Conservation (phyloP, 768 basidiomycete species). For the Pulveroboletus ravenelii region DNA sequence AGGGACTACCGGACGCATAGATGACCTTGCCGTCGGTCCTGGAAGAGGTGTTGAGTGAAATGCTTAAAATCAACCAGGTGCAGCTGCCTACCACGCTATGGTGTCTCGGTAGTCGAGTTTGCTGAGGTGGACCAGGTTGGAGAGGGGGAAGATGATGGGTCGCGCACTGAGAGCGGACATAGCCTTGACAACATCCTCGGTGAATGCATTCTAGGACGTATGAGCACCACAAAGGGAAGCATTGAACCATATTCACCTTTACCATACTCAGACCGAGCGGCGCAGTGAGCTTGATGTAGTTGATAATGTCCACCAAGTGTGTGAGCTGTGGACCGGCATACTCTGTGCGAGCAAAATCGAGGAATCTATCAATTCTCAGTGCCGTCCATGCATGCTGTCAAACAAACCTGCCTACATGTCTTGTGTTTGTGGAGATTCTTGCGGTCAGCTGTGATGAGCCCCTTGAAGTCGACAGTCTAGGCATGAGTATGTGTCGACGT, state of each 20-base stretch:
- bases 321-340: slow-evolving; percentile 60
- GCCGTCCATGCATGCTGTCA: neutral
- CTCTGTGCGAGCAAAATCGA: slow-evolving; percentile 70
- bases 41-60: neutral
- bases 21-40: slow-evolving; percentile 64
- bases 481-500: slow-evolving; percentile 5
- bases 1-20: slow-evolving; percentile 73
- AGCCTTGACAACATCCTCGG: slow-evolving; percentile 51
- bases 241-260: slow-evolving; percentile 21
- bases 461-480: slow-evolving; percentile 76
- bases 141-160: slow-evolving; percentile 81
- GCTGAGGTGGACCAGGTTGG: slow-evolving; percentile 61
- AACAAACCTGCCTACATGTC: slow-evolving; percentile 41
- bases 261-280: slow-evolving; percentile 69
- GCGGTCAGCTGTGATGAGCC: slow-evolving; percentile 66
- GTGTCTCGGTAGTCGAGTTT: slow-evolving; percentile 62
- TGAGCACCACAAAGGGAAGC: neutral
- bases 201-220: slow-evolving; percentile 48
- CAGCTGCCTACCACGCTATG: slow-evolving; percentile 42
- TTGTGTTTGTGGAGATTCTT: slow-evolving; percentile 71
- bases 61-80: neutral
- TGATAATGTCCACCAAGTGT: slow-evolving; percentile 60
- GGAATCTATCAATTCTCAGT: neutral
- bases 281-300: slow-evolving; percentile 71
- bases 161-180: slow-evolving; percentile 63